Conservation (phyloP, 1,284 basidiomycete species). For the Heterobasidion occidentale region DNA sequence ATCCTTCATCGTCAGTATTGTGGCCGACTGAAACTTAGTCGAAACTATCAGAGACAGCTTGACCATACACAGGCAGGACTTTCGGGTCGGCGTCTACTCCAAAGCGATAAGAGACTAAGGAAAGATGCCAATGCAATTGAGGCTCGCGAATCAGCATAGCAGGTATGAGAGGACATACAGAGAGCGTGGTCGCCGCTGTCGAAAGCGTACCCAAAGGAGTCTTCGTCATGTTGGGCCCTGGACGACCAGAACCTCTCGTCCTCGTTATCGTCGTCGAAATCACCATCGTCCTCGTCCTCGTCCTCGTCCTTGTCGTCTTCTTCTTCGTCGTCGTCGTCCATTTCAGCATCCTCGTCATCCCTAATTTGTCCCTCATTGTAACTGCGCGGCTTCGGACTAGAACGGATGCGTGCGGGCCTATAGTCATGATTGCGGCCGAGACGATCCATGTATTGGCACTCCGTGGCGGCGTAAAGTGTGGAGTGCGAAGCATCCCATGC, state of each 20-base stretch:
- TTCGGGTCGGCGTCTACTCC: not conserved
- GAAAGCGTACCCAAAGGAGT: not conserved
- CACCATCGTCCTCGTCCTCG: not conserved
- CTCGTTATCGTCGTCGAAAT: not conserved
- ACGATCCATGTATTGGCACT: not conserved
- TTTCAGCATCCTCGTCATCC: not conserved
- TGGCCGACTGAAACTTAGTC: no score
- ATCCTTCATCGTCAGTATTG: no score
- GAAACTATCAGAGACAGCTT: not conserved
- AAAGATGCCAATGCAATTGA: not conserved
- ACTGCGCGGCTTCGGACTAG: no score
- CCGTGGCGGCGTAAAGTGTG: not conserved
- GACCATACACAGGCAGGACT: not conserved
- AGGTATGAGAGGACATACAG: not conserved
- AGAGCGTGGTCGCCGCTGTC: not conserved
- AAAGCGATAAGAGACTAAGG: not conserved
- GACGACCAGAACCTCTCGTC: not conserved
- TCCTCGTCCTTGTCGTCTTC: not conserved
- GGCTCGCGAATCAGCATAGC: not conserved
- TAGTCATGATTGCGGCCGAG: not conserved
- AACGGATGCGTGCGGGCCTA: not conserved
- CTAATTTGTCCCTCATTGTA: not conserved
- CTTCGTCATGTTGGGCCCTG: not conserved
- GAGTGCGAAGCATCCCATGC: not conserved
- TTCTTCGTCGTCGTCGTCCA: not conserved